A percentile compares a stretch with the other conserved stretches of the same genome.
Conservation (phyloP, 1,284 basidiomycete species). For the Cutaneotrichosporon cyanovorans region DNA sequence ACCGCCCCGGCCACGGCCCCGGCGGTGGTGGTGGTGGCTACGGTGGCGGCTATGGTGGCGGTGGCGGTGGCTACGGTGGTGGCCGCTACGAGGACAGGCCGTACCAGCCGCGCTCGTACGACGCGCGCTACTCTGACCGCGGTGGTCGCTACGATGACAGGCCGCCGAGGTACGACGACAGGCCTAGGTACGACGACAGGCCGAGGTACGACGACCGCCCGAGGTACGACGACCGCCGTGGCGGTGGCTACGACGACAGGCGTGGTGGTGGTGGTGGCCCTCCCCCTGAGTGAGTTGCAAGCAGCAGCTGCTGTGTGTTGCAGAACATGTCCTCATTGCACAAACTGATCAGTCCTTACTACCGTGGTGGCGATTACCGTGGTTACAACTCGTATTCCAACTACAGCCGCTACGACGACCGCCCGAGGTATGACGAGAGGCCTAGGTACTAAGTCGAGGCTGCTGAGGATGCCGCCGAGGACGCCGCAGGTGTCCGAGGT, state of each 20-base stretch:
- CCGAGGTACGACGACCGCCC: slow-evolving; percentile 48
- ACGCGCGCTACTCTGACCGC: slow-evolving; percentile 40
- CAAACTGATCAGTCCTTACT: too few species aligned
- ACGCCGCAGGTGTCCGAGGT: too few species aligned
- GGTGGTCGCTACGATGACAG: slow-evolving; percentile 49
- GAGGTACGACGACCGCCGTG: slow-evolving; percentile 42
- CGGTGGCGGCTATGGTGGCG: slow-evolving; percentile 23
- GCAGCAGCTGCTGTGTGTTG: neutral
- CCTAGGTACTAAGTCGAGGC: slow-evolving; percentile 27
- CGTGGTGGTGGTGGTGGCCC: slow-evolving; percentile 38
- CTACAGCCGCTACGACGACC: slow-evolving; percentile 22
- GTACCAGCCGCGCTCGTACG: slow-evolving; percentile 45
- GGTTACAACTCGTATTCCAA: slow-evolving; percentile 16
- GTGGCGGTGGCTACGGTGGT: slow-evolving; percentile 49
- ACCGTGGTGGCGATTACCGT: slow-evolving; percentile 5
- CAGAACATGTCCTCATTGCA: too few species aligned
- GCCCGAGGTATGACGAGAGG: slow-evolving; percentile 28
- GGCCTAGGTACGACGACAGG: slow-evolving; percentile 47
- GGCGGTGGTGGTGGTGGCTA: slow-evolving; percentile 26
- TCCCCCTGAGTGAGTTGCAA: slow-evolving; percentile 20
- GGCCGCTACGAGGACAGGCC: slow-evolving; percentile 34
- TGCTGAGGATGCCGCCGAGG: too few species aligned
- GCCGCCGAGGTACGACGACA: slow-evolving; percentile 28
- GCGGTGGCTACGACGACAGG: slow-evolving; percentile 50
- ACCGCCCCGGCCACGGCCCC: slow-evolving; percentile 52